phyloP scores from a whole-genome alignment of 129 eudicot species.

The Arctium minus region DNA sequence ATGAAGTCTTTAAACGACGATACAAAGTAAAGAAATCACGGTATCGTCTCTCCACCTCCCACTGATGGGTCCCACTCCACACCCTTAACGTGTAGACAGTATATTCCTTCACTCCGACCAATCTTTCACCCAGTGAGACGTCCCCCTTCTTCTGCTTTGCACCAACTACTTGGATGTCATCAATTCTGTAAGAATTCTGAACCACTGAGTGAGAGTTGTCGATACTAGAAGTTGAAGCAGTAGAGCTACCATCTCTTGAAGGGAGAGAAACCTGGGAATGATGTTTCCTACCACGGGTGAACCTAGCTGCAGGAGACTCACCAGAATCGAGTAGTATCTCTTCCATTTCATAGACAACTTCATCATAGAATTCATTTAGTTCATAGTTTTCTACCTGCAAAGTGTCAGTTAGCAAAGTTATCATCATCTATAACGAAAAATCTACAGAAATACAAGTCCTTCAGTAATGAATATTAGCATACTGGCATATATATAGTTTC shows the following conservation, averaged over 20 bases:
- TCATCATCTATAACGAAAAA: not conserved
- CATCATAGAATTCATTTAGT: constrained; percentile 61
- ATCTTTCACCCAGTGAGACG: constrained; percentile 79
- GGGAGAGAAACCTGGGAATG: constrained; percentile 47
- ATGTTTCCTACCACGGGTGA: constrained; percentile 31
- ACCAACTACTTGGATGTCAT: constrained; percentile 73
- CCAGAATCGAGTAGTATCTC: constrained; percentile 73
- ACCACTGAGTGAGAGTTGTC: constrained; percentile 23
- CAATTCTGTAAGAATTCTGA: constrained; percentile 52
- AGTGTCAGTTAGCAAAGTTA: not conserved
- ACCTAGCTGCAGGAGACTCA: constrained; percentile 55
- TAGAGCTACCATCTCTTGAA: constrained; percentile 77
- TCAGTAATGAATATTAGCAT: not conserved
- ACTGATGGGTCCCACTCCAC: constrained; percentile 61
- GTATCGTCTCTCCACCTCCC: constrained; percentile 92
- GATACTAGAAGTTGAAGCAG: constrained; percentile 80
- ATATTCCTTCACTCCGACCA: constrained; percentile 90
- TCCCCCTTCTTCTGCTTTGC: constrained; percentile 79
- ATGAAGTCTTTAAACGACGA: constrained; percentile 60
- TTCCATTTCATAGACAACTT: constrained; percentile 89
- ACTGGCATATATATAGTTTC: not conserved
- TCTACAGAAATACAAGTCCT: not conserved
- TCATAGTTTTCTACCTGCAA: constrained; percentile 56
- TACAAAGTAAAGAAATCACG: constrained; percentile 86
- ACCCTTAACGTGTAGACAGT: constrained; percentile 70